Percentiles rank a stretch among this genome's conserved stretches.
Conservation (phyloP, 2,329 filamentous ascomycete genomes). For the Aschersonia sp. region DNA sequence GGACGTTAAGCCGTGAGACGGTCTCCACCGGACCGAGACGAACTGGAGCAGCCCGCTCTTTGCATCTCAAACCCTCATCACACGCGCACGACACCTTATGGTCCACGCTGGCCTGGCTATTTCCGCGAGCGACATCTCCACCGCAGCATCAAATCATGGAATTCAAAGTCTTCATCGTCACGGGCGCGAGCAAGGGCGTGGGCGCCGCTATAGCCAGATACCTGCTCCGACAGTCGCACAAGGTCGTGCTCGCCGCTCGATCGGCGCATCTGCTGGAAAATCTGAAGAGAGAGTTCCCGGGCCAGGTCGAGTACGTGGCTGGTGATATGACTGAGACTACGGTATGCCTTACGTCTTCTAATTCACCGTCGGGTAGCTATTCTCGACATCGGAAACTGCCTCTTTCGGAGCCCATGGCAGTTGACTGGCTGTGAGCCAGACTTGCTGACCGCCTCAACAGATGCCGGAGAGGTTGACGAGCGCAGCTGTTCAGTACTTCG, state of each 20-base stretch:
- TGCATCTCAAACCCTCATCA: too few species aligned
- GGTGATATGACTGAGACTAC: constrained; percentile 40
- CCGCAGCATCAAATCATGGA: constrained; percentile 7
- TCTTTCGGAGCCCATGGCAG: too few species aligned
- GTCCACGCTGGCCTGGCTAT: too few species aligned
- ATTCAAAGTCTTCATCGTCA: constrained; percentile 57
- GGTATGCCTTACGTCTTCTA: constrained; percentile 19
- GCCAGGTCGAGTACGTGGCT: constrained; percentile 39
- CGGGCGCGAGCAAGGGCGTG: constrained; percentile 49
- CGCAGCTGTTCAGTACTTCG: constrained; percentile 52
- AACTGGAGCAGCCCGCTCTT: too few species aligned
- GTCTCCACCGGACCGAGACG: too few species aligned
- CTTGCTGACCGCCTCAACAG: constrained; percentile 13
- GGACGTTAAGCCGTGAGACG: too few species aligned
- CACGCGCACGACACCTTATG: background rate
- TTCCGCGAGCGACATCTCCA: background rate
- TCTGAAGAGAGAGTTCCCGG: constrained; percentile 35
- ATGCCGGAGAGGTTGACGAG: constrained; percentile 48
- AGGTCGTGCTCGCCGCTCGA: constrained; percentile 44
- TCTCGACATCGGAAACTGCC: background rate
- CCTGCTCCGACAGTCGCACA: constrained; percentile 38
- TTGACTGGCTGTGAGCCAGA: too few species aligned
- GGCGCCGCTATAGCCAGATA: constrained; percentile 40
- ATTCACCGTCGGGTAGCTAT: background rate
- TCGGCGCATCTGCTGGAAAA: constrained; percentile 32